Percentiles rank a stretch among this genome's conserved stretches.
These are phyloP conservation scores for Nephelium lappaceum DNA, from an alignment of 345 rosid genomes.

Conservation along the genomic window DNA sequence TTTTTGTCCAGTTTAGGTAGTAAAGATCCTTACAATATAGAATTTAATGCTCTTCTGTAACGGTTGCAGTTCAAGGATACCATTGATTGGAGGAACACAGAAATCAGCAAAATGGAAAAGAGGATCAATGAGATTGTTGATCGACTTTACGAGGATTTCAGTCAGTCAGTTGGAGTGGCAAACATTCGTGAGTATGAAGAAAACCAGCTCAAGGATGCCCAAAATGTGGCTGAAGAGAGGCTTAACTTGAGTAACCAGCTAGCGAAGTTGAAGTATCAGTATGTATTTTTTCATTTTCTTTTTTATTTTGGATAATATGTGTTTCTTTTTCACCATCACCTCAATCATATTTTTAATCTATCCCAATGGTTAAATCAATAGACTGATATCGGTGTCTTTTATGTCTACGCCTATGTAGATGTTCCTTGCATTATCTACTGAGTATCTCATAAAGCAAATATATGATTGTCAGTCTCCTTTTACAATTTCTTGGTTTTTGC, in stretches of 20 bases:
- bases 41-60: conserved; percentile 19
- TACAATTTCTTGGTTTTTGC: conserved; percentile 1
- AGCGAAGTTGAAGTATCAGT: conserved; percentile 95
- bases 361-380: background rate
- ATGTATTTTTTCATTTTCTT: conserved; percentile 37
- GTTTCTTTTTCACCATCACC: conserved; percentile 13
- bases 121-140: conserved; percentile 91
- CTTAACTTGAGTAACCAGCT: conserved; percentile 88
- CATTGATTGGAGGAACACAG: conserved; percentile 65
- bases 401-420: background rate
- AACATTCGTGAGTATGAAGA: conserved; percentile 98
- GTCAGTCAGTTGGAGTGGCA: conserved; percentile 77
- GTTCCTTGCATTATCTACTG: background rate
- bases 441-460: background rate
- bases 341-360: background rate
- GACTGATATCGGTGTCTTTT: background rate
- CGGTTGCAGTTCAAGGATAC: conserved; percentile 62
- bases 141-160: conserved; percentile 70
- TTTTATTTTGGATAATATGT: conserved; percentile 50
- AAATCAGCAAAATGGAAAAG: conserved; percentile 75
- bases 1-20: conserved; percentile 13
- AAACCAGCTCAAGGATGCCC: conserved; percentile 90
- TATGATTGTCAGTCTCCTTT: background rate
- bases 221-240: conserved; percentile 87
- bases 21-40: conserved; percentile 18